phyloP scores from a whole-genome alignment of 1,139 yeast genomes.

The Diutina neorugosa region DNA sequence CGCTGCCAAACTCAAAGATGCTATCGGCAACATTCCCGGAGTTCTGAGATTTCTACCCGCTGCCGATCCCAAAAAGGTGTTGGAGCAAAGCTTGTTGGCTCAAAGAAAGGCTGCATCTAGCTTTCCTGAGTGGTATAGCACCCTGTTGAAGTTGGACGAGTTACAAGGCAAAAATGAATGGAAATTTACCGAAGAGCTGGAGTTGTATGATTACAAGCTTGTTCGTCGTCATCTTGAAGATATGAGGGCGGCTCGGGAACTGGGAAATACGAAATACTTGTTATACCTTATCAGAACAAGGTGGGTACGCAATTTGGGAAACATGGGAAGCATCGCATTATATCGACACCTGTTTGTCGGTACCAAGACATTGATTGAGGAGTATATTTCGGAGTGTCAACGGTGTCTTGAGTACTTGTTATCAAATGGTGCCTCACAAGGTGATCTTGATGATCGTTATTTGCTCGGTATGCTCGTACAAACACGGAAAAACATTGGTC shows the following conservation, averaged over 20 bases:
- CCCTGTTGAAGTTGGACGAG: conserved; percentile 52
- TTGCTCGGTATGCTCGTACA: conserved; percentile 72
- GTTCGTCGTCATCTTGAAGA: conserved; percentile 43
- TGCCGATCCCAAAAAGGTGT: background rate
- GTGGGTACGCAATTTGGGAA: conserved; percentile 78
- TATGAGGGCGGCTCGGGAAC: conserved; percentile 45
- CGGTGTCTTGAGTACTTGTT: conserved; percentile 41
- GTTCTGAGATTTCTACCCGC: background rate
- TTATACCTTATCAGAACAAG: conserved; percentile 71
- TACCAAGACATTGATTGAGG: conserved; percentile 73
- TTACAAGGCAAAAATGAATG: conserved; percentile 54
- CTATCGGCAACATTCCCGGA: background rate
- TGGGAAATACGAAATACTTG: conserved; percentile 46
- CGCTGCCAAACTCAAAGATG: background rate
- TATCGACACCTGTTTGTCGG: conserved; percentile 77
- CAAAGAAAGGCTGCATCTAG: conserved; percentile 50
- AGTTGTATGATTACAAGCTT: conserved; percentile 59
- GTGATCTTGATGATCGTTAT: conserved; percentile 53
- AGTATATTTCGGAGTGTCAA: conserved; percentile 70
- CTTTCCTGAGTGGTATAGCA: conserved; percentile 59
- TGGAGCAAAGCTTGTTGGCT: conserved; percentile 17
- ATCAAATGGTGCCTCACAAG: conserved; percentile 18
- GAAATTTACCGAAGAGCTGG: conserved; percentile 53
- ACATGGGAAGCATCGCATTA: conserved; percentile 72
- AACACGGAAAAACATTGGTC: conserved; percentile 82